These are phyloP conservation scores for Macrophomina tecta DNA, from an alignment of 2,329 filamentous ascomycete species.

Conservation along the genomic window DNA sequence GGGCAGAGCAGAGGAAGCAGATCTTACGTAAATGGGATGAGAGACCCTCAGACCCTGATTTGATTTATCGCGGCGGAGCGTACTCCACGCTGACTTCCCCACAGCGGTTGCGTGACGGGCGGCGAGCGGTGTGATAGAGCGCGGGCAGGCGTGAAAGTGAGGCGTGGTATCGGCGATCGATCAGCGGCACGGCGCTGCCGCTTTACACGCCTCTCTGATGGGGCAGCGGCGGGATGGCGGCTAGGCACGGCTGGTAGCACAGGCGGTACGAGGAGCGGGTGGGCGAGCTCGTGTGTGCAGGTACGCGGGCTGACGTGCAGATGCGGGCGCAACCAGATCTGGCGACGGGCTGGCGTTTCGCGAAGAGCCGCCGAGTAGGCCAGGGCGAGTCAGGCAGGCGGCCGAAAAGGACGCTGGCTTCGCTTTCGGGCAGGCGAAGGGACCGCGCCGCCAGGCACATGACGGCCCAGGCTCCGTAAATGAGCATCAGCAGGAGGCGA, in stretches of 20 bases:
- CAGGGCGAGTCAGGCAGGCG: slow-evolving; percentile 2
- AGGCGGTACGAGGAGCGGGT: slow-evolving; percentile 5
- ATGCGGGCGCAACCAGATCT: background rate
- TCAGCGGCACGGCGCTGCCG: no score
- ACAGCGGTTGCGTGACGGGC: background rate
- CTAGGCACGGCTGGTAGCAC: slow-evolving; percentile 6
- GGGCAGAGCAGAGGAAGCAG: slow-evolving; percentile 7
- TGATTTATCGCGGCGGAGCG: slow-evolving; percentile 13
- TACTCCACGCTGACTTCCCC: slow-evolving; percentile 14
- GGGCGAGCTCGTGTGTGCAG: slow-evolving; percentile 1
- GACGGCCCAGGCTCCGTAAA: slow-evolving; percentile 17
- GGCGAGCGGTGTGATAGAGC: slow-evolving; percentile 12
- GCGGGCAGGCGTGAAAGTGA: background rate
- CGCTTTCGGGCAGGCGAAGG: slow-evolving; percentile 6
- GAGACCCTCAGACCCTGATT: slow-evolving; percentile 20
- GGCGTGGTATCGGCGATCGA: slow-evolving; percentile 9
- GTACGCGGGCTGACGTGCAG: slow-evolving; percentile 25
- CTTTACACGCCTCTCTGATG: no score
- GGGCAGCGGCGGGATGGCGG: background rate
- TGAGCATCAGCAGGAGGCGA: slow-evolving; percentile 23
- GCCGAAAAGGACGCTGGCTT: slow-evolving; percentile 1
- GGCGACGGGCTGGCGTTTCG: slow-evolving; percentile 10
- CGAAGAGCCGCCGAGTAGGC: background rate
- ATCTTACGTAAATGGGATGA: slow-evolving; percentile 25
- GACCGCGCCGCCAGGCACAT: background rate